Percentiles rank a stretch among this genome's conserved stretches.
phyloP scores from a whole-genome alignment of 1,139 yeast species.

The Cylindricascospora bacillispora region DNA sequence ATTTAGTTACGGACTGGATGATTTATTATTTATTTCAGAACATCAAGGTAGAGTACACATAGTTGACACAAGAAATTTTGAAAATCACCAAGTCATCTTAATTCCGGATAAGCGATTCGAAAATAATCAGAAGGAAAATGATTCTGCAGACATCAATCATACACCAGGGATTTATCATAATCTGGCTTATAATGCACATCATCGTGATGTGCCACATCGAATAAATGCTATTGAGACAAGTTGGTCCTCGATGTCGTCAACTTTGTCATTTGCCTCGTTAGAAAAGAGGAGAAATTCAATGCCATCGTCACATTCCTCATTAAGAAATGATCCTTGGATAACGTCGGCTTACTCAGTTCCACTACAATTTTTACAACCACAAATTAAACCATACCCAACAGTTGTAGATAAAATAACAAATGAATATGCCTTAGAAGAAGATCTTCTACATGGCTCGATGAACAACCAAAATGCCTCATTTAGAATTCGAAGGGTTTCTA shows the following conservation, averaged over 20 bases:
- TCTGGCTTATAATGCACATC: too few relatives aligned
- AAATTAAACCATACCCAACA: constrained; percentile 22
- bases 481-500: constrained; percentile 22
- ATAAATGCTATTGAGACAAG: too few relatives aligned
- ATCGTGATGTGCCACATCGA: too few relatives aligned
- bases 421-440: constrained; percentile 5
- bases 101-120: constrained; percentile 29
- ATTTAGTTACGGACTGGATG: constrained; percentile 62
- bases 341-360: constrained; percentile 21
- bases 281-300: too few relatives aligned
- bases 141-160: too few relatives aligned
- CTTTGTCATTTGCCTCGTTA: too few relatives aligned
- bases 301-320: too few relatives aligned
- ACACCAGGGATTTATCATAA: too few relatives aligned
- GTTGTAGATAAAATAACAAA: constrained; percentile 15
- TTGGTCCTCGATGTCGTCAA: too few relatives aligned
- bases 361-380: constrained; percentile 20
- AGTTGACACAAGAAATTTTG: constrained; percentile 59
- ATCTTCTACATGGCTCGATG: not conserved
- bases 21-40: constrained; percentile 63
- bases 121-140: constrained; percentile 3
- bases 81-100: constrained; percentile 64
- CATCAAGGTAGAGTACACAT: constrained; percentile 81
- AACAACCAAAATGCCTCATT: constrained; percentile 8
- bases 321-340: too few relatives aligned